phyloP scores from a whole-genome alignment of 106 monocot species.

The Agapanthus africanus region DNA sequence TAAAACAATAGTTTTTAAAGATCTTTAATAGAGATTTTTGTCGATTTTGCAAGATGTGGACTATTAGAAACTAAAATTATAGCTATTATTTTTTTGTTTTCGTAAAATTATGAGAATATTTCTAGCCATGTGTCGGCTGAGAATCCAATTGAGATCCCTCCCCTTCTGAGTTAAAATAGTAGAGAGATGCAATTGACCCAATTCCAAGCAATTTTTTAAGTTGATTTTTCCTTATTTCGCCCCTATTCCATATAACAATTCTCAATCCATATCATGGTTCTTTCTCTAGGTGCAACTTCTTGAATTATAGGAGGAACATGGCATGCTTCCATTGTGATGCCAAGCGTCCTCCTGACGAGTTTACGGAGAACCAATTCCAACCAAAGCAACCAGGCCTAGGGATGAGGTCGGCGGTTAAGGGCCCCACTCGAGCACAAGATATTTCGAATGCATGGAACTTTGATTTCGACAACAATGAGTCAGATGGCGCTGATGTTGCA shows the following conservation, averaged over 20 bases:
- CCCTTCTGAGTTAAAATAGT: too few species aligned
- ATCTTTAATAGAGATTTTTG: too few species aligned
- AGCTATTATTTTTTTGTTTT: too few species aligned
- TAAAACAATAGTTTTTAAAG: too few species aligned
- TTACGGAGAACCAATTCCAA: constrained; percentile 43
- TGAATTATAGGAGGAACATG: constrained; percentile 97
- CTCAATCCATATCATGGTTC: too few species aligned
- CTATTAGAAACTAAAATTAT: too few species aligned
- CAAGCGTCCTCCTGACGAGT: constrained; percentile 83
- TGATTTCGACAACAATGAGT: constrained; percentile 96
- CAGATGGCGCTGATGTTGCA: constrained; percentile 98
- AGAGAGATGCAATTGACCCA: too few species aligned
- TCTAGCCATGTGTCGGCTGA: too few species aligned
- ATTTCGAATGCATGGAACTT: constrained; percentile 91
- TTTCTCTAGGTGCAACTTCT: constrained; percentile 77
- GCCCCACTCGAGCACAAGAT: constrained; percentile 23
- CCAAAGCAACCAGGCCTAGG: constrained; percentile 23
- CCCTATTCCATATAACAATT: neutral
- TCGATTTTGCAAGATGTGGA: too few species aligned
- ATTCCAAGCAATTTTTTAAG: neutral
- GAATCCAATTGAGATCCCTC: too few species aligned
- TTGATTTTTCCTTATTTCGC: neutral
- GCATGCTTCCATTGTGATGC: constrained; percentile 94
- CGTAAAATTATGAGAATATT: too few species aligned
- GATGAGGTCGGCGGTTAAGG: constrained; percentile 21